Conservation (phyloP, 2,329 filamentous ascomycete species). For the Pyrenochaeta sp. region DNA sequence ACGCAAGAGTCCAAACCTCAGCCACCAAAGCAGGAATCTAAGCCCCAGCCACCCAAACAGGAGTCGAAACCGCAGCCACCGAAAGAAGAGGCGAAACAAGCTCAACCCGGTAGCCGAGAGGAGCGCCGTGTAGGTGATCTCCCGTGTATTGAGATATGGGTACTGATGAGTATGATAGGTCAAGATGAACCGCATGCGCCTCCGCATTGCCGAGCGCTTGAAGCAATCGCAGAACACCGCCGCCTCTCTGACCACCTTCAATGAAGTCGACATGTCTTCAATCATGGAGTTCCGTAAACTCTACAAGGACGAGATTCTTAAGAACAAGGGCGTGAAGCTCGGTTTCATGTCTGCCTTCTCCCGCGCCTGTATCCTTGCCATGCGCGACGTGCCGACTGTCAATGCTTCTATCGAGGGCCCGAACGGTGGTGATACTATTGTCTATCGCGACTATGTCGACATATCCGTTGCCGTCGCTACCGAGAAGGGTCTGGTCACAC, state of each 20-base stretch:
- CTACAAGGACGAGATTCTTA: conserved; percentile 95
- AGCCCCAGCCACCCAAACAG: conserved; percentile 35
- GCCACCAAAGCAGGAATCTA: conserved; percentile 39
- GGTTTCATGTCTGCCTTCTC: conserved; percentile 99
- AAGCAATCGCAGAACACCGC: conserved; percentile 99
- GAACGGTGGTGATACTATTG: conserved; percentile 94
- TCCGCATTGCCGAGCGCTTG: conserved; percentile 94
- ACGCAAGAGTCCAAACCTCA: conserved; percentile 51
- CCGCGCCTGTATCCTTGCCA: conserved; percentile 85
- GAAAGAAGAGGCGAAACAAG: conserved; percentile 41
- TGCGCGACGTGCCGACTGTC: conserved; percentile 92
- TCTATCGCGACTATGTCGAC: conserved; percentile 98
- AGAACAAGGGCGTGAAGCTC: conserved; percentile 96
- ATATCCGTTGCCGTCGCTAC: conserved; percentile 97
- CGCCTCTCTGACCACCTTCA: conserved; percentile 96
- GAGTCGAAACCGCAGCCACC: conserved; percentile 41
- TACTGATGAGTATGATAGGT: conserved; percentile 65
- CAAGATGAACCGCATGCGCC: conserved; percentile 99
- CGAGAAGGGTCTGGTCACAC: conserved; percentile 96
- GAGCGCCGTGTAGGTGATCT: conserved; percentile 79
- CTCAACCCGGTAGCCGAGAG: conserved; percentile 74
- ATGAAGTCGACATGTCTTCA: conserved; percentile 98
- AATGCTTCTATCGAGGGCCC: conserved; percentile 98
- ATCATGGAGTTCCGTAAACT: conserved; percentile 96
- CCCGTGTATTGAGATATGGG: background rate